These are phyloP conservation scores for Fistulifera pelliculosa DNA, from an alignment of 108 stramenopile species.

Conservation along the genomic window DNA sequence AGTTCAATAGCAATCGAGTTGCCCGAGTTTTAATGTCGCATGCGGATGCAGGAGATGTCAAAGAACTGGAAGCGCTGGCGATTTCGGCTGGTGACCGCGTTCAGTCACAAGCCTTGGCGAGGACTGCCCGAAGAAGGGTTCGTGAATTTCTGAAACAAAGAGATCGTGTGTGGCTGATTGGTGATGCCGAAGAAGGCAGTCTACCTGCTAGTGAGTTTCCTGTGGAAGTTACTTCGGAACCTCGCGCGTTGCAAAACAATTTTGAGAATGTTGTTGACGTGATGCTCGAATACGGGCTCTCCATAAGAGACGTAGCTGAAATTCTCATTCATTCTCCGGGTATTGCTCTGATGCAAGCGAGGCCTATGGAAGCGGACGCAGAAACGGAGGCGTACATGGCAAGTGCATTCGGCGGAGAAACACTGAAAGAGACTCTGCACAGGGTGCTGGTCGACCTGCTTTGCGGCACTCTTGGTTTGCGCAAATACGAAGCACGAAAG, in stretches of 20 bases:
- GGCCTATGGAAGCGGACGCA: conserved; percentile 19
- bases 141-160: conserved; percentile 55
- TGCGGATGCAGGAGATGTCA: conserved; percentile 24
- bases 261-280: conserved; percentile 40
- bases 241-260: conserved; percentile 3
- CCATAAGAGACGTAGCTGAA: conserved; percentile 49
- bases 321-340: conserved; percentile 63
- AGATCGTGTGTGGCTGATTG: conserved; percentile 37
- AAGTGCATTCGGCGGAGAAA: conserved; percentile 13
- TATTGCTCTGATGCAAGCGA: conserved; percentile 42
- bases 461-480: conserved; percentile 30
- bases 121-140: conserved; percentile 49
- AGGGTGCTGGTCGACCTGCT: conserved; percentile 36
- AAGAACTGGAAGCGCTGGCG: conserved; percentile 27
- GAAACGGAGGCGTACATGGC: not conserved
- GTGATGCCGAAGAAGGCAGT: not conserved
- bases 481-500: conserved; percentile 70
- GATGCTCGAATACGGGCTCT: conserved; percentile 51
- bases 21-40: conserved; percentile 31
- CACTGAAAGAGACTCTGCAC: conserved; percentile 47
- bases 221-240: not conserved
- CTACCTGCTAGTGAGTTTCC: not conserved
- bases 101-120: conserved; percentile 38
- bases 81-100: conserved; percentile 43
- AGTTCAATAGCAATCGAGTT: conserved; percentile 47